These are phyloP conservation scores for Myriosclerotinia curreyana DNA, from an alignment of 2,329 filamentous ascomycete species.

Conservation along the genomic window DNA sequence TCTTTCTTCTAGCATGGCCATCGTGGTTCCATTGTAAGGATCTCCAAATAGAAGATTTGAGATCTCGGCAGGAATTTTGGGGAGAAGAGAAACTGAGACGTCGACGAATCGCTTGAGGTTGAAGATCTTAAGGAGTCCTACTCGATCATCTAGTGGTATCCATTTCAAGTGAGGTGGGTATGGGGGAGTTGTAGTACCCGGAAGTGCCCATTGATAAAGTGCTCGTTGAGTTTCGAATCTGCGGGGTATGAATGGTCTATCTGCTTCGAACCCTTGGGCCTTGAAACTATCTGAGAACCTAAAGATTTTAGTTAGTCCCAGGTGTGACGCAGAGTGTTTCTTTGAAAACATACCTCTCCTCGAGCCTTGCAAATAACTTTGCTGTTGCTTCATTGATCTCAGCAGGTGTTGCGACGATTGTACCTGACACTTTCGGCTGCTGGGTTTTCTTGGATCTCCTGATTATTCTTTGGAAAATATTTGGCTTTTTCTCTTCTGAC, in stretches of 20 bases:
- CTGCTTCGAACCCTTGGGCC: conserved; percentile 11
- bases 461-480: conserved; percentile 13
- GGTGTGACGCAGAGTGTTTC: background rate
- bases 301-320: background rate
- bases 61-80: conserved; percentile 30
- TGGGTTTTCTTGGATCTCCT: conserved; percentile 9
- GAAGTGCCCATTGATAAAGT: conserved; percentile 21
- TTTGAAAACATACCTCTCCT: background rate
- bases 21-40: conserved; percentile 22
- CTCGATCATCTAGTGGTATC: conserved; percentile 32
- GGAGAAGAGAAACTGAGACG: conserved; percentile 27
- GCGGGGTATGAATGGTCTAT: conserved; percentile 5
- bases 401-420: conserved; percentile 3
- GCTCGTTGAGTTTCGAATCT: conserved; percentile 20
- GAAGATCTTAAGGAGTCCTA: conserved; percentile 34
- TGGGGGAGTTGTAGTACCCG: conserved; percentile 10
- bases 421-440: background rate
- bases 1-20: conserved; percentile 19
- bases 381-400: conserved; percentile 18
- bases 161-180: conserved; percentile 38
- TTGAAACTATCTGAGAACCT: conserved; percentile 11
- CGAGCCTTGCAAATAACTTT: conserved; percentile 6
- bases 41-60: conserved; percentile 17
- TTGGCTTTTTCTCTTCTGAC: conserved; percentile 9
- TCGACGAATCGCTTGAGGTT: conserved; percentile 34